A percentile compares a stretch with the other conserved stretches of the same genome.
phyloP scores from a whole-genome alignment of 108 stramenopile genomes.

The Asterionellopsis glacialis region DNA sequence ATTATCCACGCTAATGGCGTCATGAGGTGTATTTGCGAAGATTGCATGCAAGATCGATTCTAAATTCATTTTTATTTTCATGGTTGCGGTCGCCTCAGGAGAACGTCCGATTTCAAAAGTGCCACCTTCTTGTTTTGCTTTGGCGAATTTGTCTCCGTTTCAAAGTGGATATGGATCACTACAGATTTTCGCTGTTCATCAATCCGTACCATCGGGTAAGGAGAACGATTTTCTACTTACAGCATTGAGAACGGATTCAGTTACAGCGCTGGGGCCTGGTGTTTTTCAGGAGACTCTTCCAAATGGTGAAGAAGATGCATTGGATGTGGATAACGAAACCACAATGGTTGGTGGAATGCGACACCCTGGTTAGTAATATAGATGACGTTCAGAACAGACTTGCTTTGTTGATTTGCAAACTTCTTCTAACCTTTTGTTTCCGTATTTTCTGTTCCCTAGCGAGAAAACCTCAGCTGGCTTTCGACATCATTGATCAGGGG shows the following conservation, averaged over 20 bases:
- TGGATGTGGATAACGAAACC: background rate
- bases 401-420: background rate
- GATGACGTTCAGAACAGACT: conserved; percentile 1
- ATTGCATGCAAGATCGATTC: no score
- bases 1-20: background rate
- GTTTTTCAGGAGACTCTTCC: conserved; percentile 26
- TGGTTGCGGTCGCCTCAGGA: conserved; percentile 12
- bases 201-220: conserved; percentile 41
- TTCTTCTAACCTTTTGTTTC: background rate
- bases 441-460: conserved; percentile 1
- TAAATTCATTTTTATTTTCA: background rate
- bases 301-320: background rate
- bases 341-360: conserved; percentile 5
- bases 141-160: conserved; percentile 83
- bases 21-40: no score
- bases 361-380: conserved; percentile 16
- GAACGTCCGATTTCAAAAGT: conserved; percentile 64
- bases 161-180: conserved; percentile 72
- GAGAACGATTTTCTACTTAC: conserved; percentile 33
- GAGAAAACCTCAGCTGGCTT: conserved; percentile 27
- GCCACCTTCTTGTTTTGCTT: conserved; percentile 71
- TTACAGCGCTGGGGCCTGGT: conserved; percentile 48
- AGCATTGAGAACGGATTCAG: conserved; percentile 33
- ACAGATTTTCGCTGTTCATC: conserved; percentile 71
- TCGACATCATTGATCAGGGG: conserved; percentile 71